These are phyloP conservation scores for Coelastrella sp. DNA, from an alignment of 139 green algal genomes.

Conservation along the genomic window DNA sequence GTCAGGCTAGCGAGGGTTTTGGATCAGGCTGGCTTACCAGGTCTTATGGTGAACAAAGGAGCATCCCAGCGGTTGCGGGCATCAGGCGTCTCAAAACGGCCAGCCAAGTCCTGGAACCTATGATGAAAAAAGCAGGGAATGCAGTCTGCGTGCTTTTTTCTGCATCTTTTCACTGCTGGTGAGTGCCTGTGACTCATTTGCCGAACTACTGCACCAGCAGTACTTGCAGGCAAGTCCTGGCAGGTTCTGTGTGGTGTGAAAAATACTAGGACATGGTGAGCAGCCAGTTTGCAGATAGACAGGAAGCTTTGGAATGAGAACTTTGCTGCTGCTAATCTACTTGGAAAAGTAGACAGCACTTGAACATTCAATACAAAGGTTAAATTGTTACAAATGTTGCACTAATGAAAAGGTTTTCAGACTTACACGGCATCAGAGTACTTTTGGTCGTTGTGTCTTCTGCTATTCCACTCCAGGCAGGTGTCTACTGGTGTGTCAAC, in stretches of 20 bases:
- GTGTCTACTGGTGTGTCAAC: slow-evolving; percentile 71
- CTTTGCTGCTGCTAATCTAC: background rate
- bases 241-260: too few relatives aligned
- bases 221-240: too few relatives aligned
- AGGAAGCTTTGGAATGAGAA: too few relatives aligned
- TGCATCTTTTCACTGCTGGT: background rate
- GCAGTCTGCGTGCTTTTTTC: background rate
- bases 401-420: background rate
- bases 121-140: background rate
- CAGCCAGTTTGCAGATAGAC: too few relatives aligned
- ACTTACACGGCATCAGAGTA: slow-evolving; percentile 61
- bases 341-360: background rate
- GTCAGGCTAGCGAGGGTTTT: background rate
- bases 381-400: background rate
- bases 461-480: slow-evolving; percentile 79
- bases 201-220: too few relatives aligned
- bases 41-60: slow-evolving; percentile 80
- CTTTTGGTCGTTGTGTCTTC: slow-evolving; percentile 41
- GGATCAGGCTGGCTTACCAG: background rate
- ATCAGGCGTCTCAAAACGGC: slow-evolving; percentile 91
- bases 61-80: slow-evolving; percentile 91
- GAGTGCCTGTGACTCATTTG: too few relatives aligned
- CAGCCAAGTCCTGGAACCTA: slow-evolving; percentile 58
- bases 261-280: too few relatives aligned
- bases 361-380: background rate